A percentile compares a stretch with the other conserved stretches of the same genome.
These are phyloP conservation scores for Withania somnifera DNA, from an alignment of 305 asterid species.

Conservation along the genomic window DNA sequence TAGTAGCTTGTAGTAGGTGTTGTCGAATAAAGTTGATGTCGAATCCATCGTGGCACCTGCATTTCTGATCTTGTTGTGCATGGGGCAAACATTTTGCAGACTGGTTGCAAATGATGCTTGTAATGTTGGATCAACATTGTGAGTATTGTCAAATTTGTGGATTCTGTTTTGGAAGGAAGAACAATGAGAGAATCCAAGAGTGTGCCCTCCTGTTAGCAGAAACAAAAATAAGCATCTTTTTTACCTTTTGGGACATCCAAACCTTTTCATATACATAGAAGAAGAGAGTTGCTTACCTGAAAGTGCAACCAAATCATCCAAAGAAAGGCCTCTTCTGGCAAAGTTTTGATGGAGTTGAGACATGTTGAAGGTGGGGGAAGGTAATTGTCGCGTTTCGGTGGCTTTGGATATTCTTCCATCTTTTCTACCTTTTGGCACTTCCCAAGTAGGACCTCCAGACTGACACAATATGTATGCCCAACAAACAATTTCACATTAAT, in stretches of 20 bases:
- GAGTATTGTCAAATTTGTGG: constrained; percentile 17
- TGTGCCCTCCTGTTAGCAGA: constrained; percentile 29
- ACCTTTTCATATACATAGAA: no score
- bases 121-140: constrained; percentile 27
- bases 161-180: constrained; percentile 36
- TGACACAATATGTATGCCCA: background rate
- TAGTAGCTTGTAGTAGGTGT: constrained; percentile 21
- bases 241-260: no score
- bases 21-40: constrained; percentile 21
- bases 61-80: constrained; percentile 16
- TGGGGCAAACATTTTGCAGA: constrained; percentile 18
- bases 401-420: constrained; percentile 69
- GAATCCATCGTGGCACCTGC: constrained; percentile 31
- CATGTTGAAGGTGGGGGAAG: constrained; percentile 69
- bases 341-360: constrained; percentile 54
- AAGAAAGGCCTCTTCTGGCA: constrained; percentile 11
- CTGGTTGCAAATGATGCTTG: constrained; percentile 25
- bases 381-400: constrained; percentile 42
- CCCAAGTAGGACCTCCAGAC: constrained; percentile 41
- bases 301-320: background rate
- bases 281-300: background rate
- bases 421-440: constrained; percentile 59
- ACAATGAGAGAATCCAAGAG: constrained; percentile 13
- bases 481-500: background rate
- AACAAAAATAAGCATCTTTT: constrained; percentile 19